Conservation (phyloP, 2,329 filamentous ascomycete genomes). For the Fusarium sp. region DNA sequence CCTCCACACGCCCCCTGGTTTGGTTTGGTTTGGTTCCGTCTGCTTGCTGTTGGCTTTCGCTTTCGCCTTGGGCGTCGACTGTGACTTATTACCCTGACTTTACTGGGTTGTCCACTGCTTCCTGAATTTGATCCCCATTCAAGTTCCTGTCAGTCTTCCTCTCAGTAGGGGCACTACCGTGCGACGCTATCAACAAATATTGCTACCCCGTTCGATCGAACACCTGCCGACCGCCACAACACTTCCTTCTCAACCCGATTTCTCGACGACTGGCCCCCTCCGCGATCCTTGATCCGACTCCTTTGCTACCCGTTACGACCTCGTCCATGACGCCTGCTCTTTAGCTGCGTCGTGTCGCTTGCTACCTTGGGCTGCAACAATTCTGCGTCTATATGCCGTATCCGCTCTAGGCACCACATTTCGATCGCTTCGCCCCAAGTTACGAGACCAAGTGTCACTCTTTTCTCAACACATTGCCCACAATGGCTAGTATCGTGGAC, state of each 20-base stretch:
- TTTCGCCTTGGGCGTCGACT: conserved; percentile 10
- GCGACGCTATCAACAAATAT: conserved; percentile 38
- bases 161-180: conserved; percentile 39
- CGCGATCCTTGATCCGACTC: conserved; percentile 29
- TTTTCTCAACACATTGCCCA: conserved; percentile 37
- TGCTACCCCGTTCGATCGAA: conserved; percentile 28
- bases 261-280: conserved; percentile 14
- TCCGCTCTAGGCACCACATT: conserved; percentile 25
- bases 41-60: conserved; percentile 34
- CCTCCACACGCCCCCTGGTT: conserved; percentile 46
- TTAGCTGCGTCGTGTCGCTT: conserved; percentile 42
- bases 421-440: conserved; percentile 25
- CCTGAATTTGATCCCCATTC: conserved; percentile 31
- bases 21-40: conserved; percentile 32
- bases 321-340: conserved; percentile 45
- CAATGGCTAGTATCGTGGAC: conserved; percentile 65
- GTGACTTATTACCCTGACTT: conserved; percentile 20
- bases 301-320: conserved; percentile 18
- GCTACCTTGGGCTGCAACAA: conserved; percentile 38
- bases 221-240: conserved; percentile 28
- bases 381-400: conserved; percentile 38
- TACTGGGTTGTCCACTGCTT: conserved; percentile 35
- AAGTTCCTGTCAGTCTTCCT: conserved; percentile 36
- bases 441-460: conserved; percentile 16
- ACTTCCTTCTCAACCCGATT: conserved; percentile 28